Evolutionary conservation across 768 basidiomycete species (phyloP).

Genomic region (Solioccasus polychromus): DNA sequence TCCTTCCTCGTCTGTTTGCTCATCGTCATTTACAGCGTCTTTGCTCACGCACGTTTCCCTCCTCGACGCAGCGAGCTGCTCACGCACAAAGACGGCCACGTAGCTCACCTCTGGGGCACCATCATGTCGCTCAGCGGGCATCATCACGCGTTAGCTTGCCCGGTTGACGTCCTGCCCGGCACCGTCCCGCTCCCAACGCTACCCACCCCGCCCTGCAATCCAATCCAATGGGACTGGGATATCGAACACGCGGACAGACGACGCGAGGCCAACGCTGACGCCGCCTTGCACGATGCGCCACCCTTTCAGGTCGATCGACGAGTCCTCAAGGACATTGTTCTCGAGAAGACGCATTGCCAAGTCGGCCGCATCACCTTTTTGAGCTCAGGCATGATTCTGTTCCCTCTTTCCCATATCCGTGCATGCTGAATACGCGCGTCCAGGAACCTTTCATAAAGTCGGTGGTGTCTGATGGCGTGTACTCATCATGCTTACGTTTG

Average conservation of each 20-base stretch:
- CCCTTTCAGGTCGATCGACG: constrained; percentile 77
- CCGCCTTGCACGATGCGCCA: constrained; percentile 54
- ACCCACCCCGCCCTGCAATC: constrained; percentile 4
- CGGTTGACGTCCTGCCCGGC: constrained; percentile 14
- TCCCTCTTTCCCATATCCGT: constrained; percentile 11
- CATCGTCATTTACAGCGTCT: constrained; percentile 1
- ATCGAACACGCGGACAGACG: constrained; percentile 68
- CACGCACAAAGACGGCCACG: constrained; percentile 8
- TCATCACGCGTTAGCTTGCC: background rate
- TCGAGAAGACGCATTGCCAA: constrained; percentile 62
- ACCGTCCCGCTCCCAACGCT: constrained; percentile 18
- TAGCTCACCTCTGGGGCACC: background rate
- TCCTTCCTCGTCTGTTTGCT: background rate
- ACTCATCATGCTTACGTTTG: constrained; percentile 5
- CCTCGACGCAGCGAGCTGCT: background rate
- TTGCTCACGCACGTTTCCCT: background rate
- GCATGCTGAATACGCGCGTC: constrained; percentile 1
- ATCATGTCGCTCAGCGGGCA: constrained; percentile 12
- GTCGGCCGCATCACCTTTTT: constrained; percentile 73
- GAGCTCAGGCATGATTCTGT: constrained; percentile 56
- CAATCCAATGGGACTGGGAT: constrained; percentile 67
- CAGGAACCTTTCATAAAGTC: constrained; percentile 86
- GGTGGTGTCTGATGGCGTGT: constrained; percentile 12
- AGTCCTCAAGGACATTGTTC: constrained; percentile 73
- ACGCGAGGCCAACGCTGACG: constrained; percentile 62